Evolutionary conservation across 768 basidiomycete species (phyloP), one percentile per base, ranked within the genome.

Genomic region (Leccinum disarticulatum): DNA sequence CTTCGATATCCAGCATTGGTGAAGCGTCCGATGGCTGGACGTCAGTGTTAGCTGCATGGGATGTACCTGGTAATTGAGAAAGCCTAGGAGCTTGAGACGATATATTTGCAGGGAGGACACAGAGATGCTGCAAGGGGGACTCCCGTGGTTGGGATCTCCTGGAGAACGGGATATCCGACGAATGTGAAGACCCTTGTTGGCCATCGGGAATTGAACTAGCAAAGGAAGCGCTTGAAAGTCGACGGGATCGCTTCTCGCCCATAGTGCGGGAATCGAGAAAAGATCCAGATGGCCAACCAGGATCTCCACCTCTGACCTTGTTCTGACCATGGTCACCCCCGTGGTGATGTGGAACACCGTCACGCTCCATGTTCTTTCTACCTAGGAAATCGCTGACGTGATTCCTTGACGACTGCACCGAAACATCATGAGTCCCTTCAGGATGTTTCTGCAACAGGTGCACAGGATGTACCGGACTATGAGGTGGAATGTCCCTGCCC

Each of bases 371-470:
- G n/a, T 62, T 49, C 41, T 68, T 66, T 58, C 60, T 66, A 50
- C 57, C 58, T 6, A 36, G 28, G 36, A 61, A 58, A 55, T 73
- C 71, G 2, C 64, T 62, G 3, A 54, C n/a, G 27, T 67, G 38
- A n/a, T 43, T 62, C 28, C 61, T 73, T 52, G 67, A 55, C 33
- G 63, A 59, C 60, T 64, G 64, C 33, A 48, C 27, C 50, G 31
- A 59, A 53, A 35, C 46, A 31, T 70, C 60, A 28, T 66, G 61
- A 57, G 60, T 60, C 30, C 49, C 61, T 15, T 67, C 65, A 57
- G 69, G 70, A 33, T 77, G 68, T 71, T 88, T 91, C 68, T 88
- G 88, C 55, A 90, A 69, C 7, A 88, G 70, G 58, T 88, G 87
- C 2, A 88, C 71, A 56, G 78, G 64, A 55, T 76, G 71, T 31